Conservation (phyloP, 306 rosid genomes). For the Quercus suber region DNA sequence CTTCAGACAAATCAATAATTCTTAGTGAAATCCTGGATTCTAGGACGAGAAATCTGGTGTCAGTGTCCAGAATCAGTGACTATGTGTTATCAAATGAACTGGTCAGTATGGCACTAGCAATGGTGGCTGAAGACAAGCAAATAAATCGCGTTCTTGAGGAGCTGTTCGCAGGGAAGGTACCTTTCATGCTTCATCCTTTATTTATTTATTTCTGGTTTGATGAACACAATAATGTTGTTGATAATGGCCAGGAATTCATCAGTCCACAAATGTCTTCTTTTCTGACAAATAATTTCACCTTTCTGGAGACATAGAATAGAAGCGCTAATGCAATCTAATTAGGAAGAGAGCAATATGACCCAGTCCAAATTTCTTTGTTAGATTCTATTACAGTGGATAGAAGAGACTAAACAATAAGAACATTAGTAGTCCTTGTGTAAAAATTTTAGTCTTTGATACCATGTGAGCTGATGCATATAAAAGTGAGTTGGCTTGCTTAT, state of each 20-base stretch:
- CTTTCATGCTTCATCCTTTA: slow-evolving; percentile 1
- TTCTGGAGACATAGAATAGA: not conserved
- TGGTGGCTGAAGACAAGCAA: slow-evolving; percentile 99
- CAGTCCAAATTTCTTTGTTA: not conserved
- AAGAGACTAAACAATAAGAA: not conserved
- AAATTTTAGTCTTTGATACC: not conserved
- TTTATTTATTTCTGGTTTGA: not conserved
- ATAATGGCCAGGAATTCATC: not conserved
- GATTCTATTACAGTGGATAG: not conserved
- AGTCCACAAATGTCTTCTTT: not conserved
- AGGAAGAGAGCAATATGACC: not conserved
- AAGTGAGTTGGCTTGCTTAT: too few relatives aligned
- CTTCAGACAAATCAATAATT: slow-evolving; percentile 89
- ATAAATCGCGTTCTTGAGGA: slow-evolving; percentile 98
- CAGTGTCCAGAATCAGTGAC: slow-evolving; percentile 98
- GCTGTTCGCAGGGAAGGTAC: slow-evolving; percentile 89
- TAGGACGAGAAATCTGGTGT: slow-evolving; percentile 92
- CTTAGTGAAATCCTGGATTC: slow-evolving; percentile 97
- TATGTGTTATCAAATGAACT: slow-evolving; percentile 93
- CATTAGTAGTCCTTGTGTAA: too few relatives aligned
- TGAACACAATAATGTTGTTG: not conserved
- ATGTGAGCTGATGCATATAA: not conserved
- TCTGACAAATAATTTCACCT: not conserved
- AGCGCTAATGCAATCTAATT: not conserved
- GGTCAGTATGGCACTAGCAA: slow-evolving; percentile 97